Conservation (phyloP, 108 stramenopile genomes). For the Chaetoceros tenuissimus region DNA sequence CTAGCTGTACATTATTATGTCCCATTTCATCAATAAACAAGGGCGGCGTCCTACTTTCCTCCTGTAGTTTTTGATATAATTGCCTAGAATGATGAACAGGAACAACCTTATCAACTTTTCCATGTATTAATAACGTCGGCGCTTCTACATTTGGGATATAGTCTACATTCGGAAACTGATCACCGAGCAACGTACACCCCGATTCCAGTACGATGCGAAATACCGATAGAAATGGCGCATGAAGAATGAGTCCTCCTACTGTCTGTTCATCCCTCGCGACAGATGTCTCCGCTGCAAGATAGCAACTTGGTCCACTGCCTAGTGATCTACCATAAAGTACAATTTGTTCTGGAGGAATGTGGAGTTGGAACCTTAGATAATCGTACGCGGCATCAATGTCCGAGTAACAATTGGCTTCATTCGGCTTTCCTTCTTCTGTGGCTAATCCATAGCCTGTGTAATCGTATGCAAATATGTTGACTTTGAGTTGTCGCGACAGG, state of each 20-base stretch:
- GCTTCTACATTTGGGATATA: slow-evolving; percentile 60
- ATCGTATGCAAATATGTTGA: slow-evolving; percentile 97
- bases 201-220: slow-evolving; percentile 89
- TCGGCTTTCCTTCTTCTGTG: slow-evolving; percentile 74
- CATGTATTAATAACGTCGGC: slow-evolving; percentile 85
- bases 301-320: slow-evolving; percentile 92
- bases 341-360: slow-evolving; percentile 77
- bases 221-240: slow-evolving; percentile 90
- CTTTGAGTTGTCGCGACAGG: slow-evolving; percentile 82
- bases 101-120: slow-evolving; percentile 91
- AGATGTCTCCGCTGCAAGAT: slow-evolving; percentile 70
- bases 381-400: slow-evolving; percentile 90
- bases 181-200: slow-evolving; percentile 89
- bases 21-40: slow-evolving; percentile 88
- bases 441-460: slow-evolving; percentile 95
- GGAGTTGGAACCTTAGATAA: slow-evolving; percentile 62
- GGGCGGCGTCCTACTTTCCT: slow-evolving; percentile 53
- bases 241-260: slow-evolving; percentile 92
- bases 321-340: slow-evolving; percentile 91
- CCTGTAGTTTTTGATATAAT: slow-evolving; percentile 46
- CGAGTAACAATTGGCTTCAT: slow-evolving; percentile 89
- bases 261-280: slow-evolving; percentile 42
- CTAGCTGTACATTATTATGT: slow-evolving; percentile 82
- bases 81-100: slow-evolving; percentile 89
- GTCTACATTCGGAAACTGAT: slow-evolving; percentile 95